These are phyloP conservation scores for Coniochaeta sp. DNA, from an alignment of 2,329 filamentous ascomycete genomes.

Conservation along the genomic window DNA sequence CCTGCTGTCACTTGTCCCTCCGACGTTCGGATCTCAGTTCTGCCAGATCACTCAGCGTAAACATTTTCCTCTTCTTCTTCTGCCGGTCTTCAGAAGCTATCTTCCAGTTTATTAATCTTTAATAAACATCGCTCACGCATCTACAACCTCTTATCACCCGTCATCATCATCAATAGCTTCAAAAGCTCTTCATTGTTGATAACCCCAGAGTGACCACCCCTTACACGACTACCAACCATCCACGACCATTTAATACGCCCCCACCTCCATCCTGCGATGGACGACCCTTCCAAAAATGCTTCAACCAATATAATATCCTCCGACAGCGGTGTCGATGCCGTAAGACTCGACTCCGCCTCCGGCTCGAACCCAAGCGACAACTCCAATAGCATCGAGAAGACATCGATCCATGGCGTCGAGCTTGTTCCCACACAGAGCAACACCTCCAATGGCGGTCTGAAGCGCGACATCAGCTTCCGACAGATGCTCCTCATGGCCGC, in stretches of 20 bases:
- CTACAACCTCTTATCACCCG: not conserved
- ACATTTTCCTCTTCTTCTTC: not conserved
- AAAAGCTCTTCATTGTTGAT: not conserved
- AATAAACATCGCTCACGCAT: not conserved
- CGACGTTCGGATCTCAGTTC: not conserved
- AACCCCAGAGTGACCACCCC: not conserved
- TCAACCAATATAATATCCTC: not conserved
- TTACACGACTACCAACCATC: not conserved
- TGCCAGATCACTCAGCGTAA: too few relatives aligned
- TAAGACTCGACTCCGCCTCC: not conserved
- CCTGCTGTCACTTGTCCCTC: too few relatives aligned
- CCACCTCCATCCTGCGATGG: not conserved
- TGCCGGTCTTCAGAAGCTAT: not conserved
- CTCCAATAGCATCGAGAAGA: not conserved
- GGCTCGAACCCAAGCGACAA: not conserved
- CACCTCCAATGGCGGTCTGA: conserved; percentile 7
- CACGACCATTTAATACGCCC: not conserved
- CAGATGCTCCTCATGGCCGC: conserved; percentile 29
- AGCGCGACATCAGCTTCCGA: conserved; percentile 22
- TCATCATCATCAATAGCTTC: not conserved
- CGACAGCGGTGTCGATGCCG: not conserved
- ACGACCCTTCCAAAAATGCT: not conserved
- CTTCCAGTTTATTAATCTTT: not conserved
- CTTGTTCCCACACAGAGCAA: not conserved
- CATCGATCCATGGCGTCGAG: not conserved